Conservation (phyloP, 1,139 yeast genomes). For the Suhomyces yuchorum region DNA sequence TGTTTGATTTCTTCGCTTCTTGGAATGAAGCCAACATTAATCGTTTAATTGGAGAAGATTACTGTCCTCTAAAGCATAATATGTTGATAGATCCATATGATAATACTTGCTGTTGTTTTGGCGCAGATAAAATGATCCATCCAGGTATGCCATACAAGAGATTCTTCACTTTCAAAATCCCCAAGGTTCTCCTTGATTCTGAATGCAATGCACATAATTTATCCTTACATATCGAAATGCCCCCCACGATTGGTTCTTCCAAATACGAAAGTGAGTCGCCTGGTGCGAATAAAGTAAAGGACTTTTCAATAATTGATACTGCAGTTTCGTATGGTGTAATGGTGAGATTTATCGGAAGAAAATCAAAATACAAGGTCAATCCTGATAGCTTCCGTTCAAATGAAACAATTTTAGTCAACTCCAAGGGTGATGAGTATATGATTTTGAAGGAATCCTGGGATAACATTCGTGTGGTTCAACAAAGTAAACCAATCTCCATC, state of each 20-base stretch:
- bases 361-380: constrained; percentile 27
- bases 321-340: constrained; percentile 22
- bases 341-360: constrained; percentile 27
- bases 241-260: constrained; percentile 23
- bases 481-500: constrained; percentile 15
- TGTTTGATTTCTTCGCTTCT: constrained; percentile 48
- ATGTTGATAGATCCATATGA: constrained; percentile 31
- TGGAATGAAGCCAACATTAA: constrained; percentile 37
- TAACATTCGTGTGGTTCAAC: constrained; percentile 36
- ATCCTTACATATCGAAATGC: constrained; percentile 23
- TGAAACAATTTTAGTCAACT: constrained; percentile 35
- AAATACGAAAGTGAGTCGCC: not conserved
- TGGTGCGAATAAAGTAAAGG: constrained; percentile 14
- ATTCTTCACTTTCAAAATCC: constrained; percentile 28
- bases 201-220: constrained; percentile 25
- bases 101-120: constrained; percentile 22
- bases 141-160: constrained; percentile 18
- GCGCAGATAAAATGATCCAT: constrained; percentile 5
- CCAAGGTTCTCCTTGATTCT: constrained; percentile 24
- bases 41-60: constrained; percentile 33
- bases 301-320: constrained; percentile 21
- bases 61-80: constrained; percentile 22
- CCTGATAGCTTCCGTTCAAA: constrained; percentile 18
- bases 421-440: constrained; percentile 45
- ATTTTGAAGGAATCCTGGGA: constrained; percentile 37